phyloP scores from a whole-genome alignment of 2,329 filamentous ascomycete species.

The Colletotrichum sp. region DNA sequence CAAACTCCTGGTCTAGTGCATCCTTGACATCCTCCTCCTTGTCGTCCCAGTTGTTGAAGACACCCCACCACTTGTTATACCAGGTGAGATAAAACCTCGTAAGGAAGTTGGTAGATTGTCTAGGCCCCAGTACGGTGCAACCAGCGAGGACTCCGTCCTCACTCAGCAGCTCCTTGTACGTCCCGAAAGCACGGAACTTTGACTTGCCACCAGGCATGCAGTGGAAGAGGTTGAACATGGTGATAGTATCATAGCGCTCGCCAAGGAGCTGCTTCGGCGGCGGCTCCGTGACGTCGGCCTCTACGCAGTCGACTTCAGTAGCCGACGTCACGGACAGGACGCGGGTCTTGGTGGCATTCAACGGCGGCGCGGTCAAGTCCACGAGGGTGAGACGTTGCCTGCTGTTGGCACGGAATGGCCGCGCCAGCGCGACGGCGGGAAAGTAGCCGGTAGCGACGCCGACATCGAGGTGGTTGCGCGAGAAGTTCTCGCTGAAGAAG shows the following conservation, averaged over 20 bases:
- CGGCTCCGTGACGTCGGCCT: constrained; percentile 40
- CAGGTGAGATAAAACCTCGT: constrained; percentile 23
- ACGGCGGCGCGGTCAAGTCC: constrained; percentile 38
- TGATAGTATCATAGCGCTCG: constrained; percentile 44
- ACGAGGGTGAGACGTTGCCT: constrained; percentile 37
- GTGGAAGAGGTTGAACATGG: constrained; percentile 48
- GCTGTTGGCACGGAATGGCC: constrained; percentile 18
- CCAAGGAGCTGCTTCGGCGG: constrained; percentile 29
- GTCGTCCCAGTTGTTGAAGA: constrained; percentile 46
- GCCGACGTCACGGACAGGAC: constrained; percentile 25
- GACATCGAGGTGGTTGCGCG: constrained; percentile 41
- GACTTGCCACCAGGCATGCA: constrained; percentile 39
- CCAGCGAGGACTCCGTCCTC: constrained; percentile 42
- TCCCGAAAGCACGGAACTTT: constrained; percentile 35
- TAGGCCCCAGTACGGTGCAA: constrained; percentile 39
- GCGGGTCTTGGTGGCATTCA: constrained; percentile 32
- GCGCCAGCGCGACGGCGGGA: constrained; percentile 30
- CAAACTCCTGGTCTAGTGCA: constrained; percentile 39
- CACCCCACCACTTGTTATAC: constrained; percentile 37
- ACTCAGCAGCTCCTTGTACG: constrained; percentile 34
- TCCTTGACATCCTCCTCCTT: constrained; percentile 34
- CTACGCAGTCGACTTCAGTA: constrained; percentile 30
- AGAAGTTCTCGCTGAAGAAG: constrained; percentile 38
- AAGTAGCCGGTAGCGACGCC: constrained; percentile 46
- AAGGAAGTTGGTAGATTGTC: constrained; percentile 29